A percentile compares a stretch with the other conserved stretches of the same genome.
phyloP scores from a whole-genome alignment of 129 eudicot genomes.

The Daucus carota region DNA sequence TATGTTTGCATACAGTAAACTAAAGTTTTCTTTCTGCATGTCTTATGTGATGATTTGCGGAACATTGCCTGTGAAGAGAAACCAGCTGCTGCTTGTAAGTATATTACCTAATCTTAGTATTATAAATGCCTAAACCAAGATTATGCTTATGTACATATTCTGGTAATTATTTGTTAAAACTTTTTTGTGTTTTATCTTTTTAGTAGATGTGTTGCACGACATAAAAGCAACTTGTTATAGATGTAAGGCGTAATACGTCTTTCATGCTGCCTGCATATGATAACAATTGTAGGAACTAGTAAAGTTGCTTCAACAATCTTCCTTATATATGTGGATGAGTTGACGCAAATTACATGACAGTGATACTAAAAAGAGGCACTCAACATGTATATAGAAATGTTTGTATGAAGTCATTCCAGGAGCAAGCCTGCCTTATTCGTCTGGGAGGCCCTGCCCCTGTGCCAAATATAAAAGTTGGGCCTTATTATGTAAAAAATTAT shows the following conservation, averaged over 20 bases:
- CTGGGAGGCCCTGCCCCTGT: too few relatives aligned
- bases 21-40: constrained; percentile 34
- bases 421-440: too few relatives aligned
- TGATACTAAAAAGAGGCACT: too few relatives aligned
- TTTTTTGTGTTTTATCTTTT: not conserved
- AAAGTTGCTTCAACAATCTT: too few relatives aligned
- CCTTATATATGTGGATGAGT: too few relatives aligned
- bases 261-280: not conserved
- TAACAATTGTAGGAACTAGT: too few relatives aligned
- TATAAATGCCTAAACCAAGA: not conserved
- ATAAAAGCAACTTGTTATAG: not conserved
- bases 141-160: not conserved
- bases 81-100: constrained; percentile 92
- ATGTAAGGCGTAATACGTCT: not conserved
- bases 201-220: too few relatives aligned
- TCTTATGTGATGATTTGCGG: constrained; percentile 27
- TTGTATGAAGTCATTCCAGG: too few relatives aligned
- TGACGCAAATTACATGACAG: too few relatives aligned
- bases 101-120: not conserved
- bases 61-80: constrained; percentile 60
- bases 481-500: too few relatives aligned
- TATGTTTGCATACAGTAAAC: constrained; percentile 14
- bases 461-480: too few relatives aligned
- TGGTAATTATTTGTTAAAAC: not conserved
- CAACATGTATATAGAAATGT: too few relatives aligned